Base-by-base conservation (phyloP, 441 rosid species). In the Viola pubescens region DNA sequence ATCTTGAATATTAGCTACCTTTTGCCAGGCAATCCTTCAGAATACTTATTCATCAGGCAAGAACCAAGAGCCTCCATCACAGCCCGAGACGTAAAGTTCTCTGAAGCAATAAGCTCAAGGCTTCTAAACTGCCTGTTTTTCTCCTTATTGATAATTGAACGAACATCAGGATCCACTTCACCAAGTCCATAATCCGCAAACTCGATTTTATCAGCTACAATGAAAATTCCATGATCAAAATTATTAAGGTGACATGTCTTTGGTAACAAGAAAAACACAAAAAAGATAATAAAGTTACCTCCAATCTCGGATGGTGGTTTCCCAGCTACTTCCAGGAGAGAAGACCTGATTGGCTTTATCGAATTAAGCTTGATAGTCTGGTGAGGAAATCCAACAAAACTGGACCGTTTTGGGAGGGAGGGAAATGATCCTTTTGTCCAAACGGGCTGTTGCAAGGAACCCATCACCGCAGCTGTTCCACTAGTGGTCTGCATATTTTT, bases 51-150 rank as follows among this genome's bases (percentile, higher is more conserved):
- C 60, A 94, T 89, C 57, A 87, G 87, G 76, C 96, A 85, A 38
- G 98, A 91, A 4, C 98, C 98, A 76, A 87, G 89, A 11, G 96
- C 92, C 72, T 89, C 95, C 96, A 91, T 87, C 55, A 91, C 97
- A 1, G 95, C 97, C 54, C 82, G 84, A 14, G 95, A 91, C 1
- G 97, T 91, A 73, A 89, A 89, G 59, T 89, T 89, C 78, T 84
- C 94, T 0, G 94, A 89, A 1, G 91, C 94, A 67, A 82, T 86
- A 63, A 89, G 89, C 77, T 84, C 94, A 65, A 89, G 91, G 71
- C 94, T 91, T 73, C 71, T 85, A 48, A 87, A 87, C 47, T 91
- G 97, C 79, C 98, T 78, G 59, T 79, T 77, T 75, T 87, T 88
- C 69, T 91, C 98, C 77, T 79, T 87, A 10, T 45, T 62, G 67